Evolutionary conservation across 345 rosid species (phyloP), one percentile per base, ranked within the genome.

Genomic region (Salix suchowensis): DNA sequence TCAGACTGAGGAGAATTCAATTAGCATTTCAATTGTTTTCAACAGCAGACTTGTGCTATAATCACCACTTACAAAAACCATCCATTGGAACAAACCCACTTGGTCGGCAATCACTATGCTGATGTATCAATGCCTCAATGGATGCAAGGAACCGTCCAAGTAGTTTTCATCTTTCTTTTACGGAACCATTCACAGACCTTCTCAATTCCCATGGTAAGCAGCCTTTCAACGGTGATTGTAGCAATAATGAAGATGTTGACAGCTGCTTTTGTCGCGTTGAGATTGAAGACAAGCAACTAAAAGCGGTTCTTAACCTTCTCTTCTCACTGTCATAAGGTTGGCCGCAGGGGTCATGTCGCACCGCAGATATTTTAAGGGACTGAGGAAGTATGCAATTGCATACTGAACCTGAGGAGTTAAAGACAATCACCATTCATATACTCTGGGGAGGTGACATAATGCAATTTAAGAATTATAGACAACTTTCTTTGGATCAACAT

Each of bases 361-460:
- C 94, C 10, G 88, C 86, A 19, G 95, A 79, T 10, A 86, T 85
- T 86, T 89, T 91, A 26, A 96, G 92, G 65, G 96, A 78, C 78
- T 96, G 92, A 0, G 99, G 96, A 76, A 96, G 97, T 39, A 96
- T 78, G 82, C 97, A 96, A 82, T 90, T 96, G 88, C 99, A 96
- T 58, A 88, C 74, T 48, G 98, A 92, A 84, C 99, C 99, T 96
- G 70, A 9, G 28, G 64, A 72, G 12, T 21, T 39, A 65, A 34
- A 28, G 23, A n/a, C 28, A 52, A 48, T 10, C 23, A 67, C 24
- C 28, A 16, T 18, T 16, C 28, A 16, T 18, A 7, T 9, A 24
- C 11, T 5, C 68, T 5, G 30, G 6, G 39, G 34, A 74, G 19
- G 28, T 66, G 50, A 74, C 7, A 48, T 65, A 11, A 52, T 4